A percentile compares a stretch with the other conserved stretches of the same genome.
These are phyloP conservation scores for Aspergillus tubingensis DNA, from an alignment of 2,329 filamentous ascomycete species.

Conservation along the genomic window DNA sequence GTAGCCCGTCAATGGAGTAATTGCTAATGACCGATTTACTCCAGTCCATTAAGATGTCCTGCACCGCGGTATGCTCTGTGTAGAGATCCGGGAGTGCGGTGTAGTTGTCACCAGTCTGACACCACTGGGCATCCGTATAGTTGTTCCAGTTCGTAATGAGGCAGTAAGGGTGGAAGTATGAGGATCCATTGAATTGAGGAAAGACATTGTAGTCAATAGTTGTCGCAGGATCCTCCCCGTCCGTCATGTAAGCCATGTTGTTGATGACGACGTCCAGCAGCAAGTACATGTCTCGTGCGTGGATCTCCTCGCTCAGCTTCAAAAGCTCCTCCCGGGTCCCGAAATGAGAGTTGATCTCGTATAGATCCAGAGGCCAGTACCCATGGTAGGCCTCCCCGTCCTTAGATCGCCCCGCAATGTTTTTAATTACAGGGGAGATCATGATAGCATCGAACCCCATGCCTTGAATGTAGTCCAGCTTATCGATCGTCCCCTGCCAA, in stretches of 20 bases:
- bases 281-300: conserved; percentile 52
- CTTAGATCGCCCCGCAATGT: conserved; percentile 38
- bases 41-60: conserved; percentile 45
- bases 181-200: conserved; percentile 28
- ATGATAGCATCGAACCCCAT: conserved; percentile 54
- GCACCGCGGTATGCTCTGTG: conserved; percentile 46
- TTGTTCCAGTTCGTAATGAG: conserved; percentile 38
- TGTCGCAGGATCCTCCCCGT: conserved; percentile 28
- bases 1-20: conserved; percentile 54
- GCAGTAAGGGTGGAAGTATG: conserved; percentile 33
- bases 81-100: conserved; percentile 51
- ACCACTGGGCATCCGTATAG: conserved; percentile 40
- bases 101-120: conserved; percentile 54
- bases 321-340: conserved; percentile 51
- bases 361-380: conserved; percentile 53
- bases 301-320: conserved; percentile 48
- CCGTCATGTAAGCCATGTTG: conserved; percentile 44
- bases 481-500: conserved; percentile 51
- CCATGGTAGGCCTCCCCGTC: conserved; percentile 54
- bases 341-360: conserved; percentile 52
- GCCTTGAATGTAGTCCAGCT: conserved; percentile 54
- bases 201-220: conserved; percentile 29
- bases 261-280: conserved; percentile 58
- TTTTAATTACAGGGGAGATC: conserved; percentile 46
- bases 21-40: conserved; percentile 44